Evolutionary conservation across 2,329 filamentous ascomycete species (phyloP).

Genomic region (Xylariaceae sp.): DNA sequence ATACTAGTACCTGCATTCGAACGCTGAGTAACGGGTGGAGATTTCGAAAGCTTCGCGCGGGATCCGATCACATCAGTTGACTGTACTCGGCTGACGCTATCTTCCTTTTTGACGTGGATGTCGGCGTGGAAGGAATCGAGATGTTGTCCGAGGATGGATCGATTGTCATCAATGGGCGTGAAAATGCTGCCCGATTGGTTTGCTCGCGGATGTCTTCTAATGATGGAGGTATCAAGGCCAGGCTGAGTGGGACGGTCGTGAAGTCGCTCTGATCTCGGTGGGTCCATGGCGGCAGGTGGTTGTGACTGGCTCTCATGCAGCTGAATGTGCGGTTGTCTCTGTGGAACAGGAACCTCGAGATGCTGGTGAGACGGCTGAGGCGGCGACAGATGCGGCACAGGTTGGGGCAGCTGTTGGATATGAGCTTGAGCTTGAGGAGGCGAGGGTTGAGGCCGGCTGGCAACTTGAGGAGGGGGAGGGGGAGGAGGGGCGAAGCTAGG

Average conservation of each 20-base stretch:
- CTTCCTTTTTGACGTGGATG: constrained; percentile 36
- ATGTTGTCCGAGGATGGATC: constrained; percentile 82
- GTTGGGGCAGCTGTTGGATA: constrained; percentile 46
- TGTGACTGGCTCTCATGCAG: constrained; percentile 34
- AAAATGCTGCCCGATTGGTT: constrained; percentile 85
- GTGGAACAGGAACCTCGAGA: constrained; percentile 32
- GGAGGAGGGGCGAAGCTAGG: constrained; percentile 55
- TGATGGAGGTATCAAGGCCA: constrained; percentile 46
- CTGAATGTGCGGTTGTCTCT: constrained; percentile 30
- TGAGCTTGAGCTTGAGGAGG: constrained; percentile 56
- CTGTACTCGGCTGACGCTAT: constrained; percentile 49
- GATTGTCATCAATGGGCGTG: constrained; percentile 90
- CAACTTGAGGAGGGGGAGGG: constrained; percentile 39
- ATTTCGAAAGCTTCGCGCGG: constrained; percentile 47
- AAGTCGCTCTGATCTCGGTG: constrained; percentile 42
- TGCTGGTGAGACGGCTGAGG: constrained; percentile 47
- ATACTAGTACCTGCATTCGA: constrained; percentile 47
- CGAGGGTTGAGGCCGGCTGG: constrained; percentile 51
- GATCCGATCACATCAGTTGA: constrained; percentile 59
- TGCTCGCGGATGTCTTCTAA: constrained; percentile 64
- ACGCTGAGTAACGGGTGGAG: constrained; percentile 47
- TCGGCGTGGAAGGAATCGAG: constrained; percentile 62
- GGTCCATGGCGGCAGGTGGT: constrained; percentile 47
- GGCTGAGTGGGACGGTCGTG: constrained; percentile 43
- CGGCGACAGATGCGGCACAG: constrained; percentile 47